A percentile compares a stretch with the other conserved stretches of the same genome.
Conservation (phyloP, 2,329 filamentous ascomycete genomes). For the Alternaria triticimaculans region DNA sequence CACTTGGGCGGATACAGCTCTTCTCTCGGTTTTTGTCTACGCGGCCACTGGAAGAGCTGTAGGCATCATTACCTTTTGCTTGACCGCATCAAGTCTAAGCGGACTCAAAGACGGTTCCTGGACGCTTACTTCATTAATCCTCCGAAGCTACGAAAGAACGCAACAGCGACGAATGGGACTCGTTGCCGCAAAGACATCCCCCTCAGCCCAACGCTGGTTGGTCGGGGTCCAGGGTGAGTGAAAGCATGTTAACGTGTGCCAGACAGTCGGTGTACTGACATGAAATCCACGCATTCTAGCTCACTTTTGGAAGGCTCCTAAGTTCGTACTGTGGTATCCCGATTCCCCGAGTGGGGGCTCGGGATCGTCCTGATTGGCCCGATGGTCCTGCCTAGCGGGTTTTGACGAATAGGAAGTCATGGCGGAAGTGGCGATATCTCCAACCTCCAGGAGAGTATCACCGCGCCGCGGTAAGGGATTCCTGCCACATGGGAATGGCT, state of each 20-base stretch:
- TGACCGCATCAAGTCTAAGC: neutral
- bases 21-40: neutral
- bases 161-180: neutral
- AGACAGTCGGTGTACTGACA: neutral
- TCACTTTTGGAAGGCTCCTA: neutral
- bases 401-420: neutral
- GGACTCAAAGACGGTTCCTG: neutral
- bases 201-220: neutral
- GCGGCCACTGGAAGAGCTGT: neutral
- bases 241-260: neutral
- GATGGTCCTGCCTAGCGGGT: neutral
- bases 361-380: neutral
- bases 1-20: neutral
- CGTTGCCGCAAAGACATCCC: neutral
- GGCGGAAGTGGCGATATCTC: neutral
- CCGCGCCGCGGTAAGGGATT: neutral
- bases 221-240: neutral
- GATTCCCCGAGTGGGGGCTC: neutral
- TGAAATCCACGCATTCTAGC: neutral
- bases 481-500: neutral
- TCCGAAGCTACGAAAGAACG: too few species aligned
- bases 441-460: neutral
- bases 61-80: neutral
- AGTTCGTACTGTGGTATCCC: neutral
- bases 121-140: neutral